Evolutionary conservation across 2,329 filamentous ascomycete genomes (phyloP).

Genomic region (Aspergillus clavatus): DNA sequence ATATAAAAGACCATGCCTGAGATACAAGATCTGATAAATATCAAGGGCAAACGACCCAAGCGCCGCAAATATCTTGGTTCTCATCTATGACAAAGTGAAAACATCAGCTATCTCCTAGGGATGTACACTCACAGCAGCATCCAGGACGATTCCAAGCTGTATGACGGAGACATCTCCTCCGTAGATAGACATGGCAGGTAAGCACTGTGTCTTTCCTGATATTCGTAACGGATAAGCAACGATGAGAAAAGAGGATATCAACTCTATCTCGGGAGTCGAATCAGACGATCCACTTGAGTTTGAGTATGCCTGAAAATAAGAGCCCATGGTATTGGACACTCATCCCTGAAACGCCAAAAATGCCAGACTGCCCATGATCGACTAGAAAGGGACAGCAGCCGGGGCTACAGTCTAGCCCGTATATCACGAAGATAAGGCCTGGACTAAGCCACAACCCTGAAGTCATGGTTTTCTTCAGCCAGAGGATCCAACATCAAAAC

Average conservation of each 20-base stretch:
- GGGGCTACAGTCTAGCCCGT: neutral
- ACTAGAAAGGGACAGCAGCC: neutral
- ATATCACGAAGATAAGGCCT: neutral
- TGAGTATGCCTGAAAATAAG: neutral
- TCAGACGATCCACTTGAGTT: slow-evolving; percentile 8
- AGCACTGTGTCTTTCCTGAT: slow-evolving; percentile 5
- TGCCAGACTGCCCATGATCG: too few species aligned
- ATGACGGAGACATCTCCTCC: slow-evolving; percentile 3
- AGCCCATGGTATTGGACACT: neutral
- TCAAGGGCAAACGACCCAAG: slow-evolving; percentile 1
- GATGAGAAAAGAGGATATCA: slow-evolving; percentile 5
- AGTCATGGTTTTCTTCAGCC: neutral
- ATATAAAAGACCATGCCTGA: neutral
- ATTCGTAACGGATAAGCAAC: slow-evolving; percentile 8
- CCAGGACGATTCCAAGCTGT: slow-evolving; percentile 1
- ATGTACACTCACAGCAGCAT: neutral
- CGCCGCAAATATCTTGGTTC: neutral
- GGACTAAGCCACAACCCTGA: neutral
- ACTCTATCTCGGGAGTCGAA: slow-evolving; percentile 14
- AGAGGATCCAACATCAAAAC: neutral
- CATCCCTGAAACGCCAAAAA: neutral
- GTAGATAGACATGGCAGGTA: slow-evolving; percentile 9
- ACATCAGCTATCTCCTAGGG: slow-evolving; percentile 11
- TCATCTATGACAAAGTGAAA: neutral
- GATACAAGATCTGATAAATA: neutral